Conservation (phyloP, 208 protist species). For the Herpetomonas tarakana region DNA sequence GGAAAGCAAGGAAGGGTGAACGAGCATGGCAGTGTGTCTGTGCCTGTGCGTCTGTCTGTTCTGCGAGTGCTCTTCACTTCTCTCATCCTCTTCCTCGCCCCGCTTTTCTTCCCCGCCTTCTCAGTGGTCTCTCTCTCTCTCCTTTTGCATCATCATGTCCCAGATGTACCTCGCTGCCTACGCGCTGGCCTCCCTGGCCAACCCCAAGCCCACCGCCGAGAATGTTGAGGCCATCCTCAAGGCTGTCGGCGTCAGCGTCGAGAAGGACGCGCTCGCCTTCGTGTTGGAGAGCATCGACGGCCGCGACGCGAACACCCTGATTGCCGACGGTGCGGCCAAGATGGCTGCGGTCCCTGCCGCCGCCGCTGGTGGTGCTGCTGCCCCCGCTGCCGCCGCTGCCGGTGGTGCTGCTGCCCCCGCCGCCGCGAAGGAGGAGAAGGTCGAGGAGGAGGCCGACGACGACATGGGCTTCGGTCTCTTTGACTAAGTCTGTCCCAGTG, state of each 20-base stretch:
- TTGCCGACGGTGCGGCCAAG: constrained; percentile 79
- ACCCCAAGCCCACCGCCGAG: constrained; percentile 60
- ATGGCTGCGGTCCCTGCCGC: constrained; percentile 57
- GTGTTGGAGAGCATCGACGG: constrained; percentile 72
- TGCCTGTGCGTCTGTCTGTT: too few species aligned
- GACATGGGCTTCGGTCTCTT: constrained; percentile 92
- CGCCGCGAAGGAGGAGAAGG: constrained; percentile 55
- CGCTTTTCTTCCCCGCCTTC: too few species aligned
- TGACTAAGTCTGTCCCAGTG: constrained; percentile 84
- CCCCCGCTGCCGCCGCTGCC: constrained; percentile 25
- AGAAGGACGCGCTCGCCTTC: constrained; percentile 75
- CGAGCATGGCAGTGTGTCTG: too few species aligned
- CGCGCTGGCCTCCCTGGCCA: constrained; percentile 81
- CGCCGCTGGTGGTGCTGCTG: constrained; percentile 34
- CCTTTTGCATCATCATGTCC: too few species aligned
- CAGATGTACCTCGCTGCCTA: constrained; percentile 93
- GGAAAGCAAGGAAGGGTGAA: too few species aligned
- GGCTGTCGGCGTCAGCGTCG: constrained; percentile 60
- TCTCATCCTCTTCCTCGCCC: too few species aligned
- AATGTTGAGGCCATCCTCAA: constrained; percentile 89
- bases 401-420: constrained; percentile 30
- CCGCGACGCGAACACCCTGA: constrained; percentile 74
- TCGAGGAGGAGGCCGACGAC: constrained; percentile 82
- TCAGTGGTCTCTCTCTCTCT: too few species aligned
- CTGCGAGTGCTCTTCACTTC: too few species aligned